Percentiles rank a stretch among this genome's conserved stretches.
These are phyloP conservation scores for Annulohypoxylon truncatum DNA, from an alignment of 2,329 filamentous ascomycete genomes.

Conservation along the genomic window DNA sequence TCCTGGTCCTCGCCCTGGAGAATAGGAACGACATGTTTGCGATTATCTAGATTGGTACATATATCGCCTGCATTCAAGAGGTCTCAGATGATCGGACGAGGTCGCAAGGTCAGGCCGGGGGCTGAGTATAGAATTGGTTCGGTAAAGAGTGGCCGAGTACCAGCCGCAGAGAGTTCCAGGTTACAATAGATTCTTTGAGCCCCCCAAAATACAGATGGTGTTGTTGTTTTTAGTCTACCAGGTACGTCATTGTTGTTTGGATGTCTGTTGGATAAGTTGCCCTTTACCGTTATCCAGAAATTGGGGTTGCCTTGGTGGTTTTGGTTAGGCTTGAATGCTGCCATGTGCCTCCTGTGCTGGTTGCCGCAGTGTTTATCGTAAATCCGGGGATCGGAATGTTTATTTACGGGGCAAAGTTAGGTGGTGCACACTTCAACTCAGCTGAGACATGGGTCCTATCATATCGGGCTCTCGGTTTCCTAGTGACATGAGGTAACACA, in stretches of 20 bases:
- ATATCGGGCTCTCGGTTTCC: not conserved
- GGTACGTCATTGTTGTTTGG: conserved; percentile 17
- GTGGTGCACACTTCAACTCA: conserved; percentile 13
- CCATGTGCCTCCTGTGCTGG: conserved; percentile 33
- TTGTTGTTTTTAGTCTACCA: conserved; percentile 20
- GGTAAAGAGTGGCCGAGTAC: conserved; percentile 9
- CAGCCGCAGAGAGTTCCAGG: not conserved
- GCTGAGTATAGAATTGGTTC: conserved; percentile 10
- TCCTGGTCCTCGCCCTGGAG: conserved; percentile 63
- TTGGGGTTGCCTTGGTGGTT: conserved; percentile 25
- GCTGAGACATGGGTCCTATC: conserved; percentile 28
- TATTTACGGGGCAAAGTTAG: conserved; percentile 45
- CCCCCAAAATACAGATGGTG: not conserved
- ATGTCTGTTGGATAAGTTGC: conserved; percentile 2
- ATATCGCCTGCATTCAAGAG: conserved; percentile 14
- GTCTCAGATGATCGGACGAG: not conserved
- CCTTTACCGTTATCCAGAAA: conserved; percentile 20
- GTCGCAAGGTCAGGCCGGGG: conserved; percentile 5
- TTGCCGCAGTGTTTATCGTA: conserved; percentile 38
- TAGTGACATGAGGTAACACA: not conserved
- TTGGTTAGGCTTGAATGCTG: conserved; percentile 17
- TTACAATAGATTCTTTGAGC: not conserved
- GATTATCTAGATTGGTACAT: conserved; percentile 21
- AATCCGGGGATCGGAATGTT: conserved; percentile 46
- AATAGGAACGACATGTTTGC: conserved; percentile 66